Evolutionary conservation across 1,139 yeast species (phyloP).

Genomic region (Scheffersomyces stambukii): DNA sequence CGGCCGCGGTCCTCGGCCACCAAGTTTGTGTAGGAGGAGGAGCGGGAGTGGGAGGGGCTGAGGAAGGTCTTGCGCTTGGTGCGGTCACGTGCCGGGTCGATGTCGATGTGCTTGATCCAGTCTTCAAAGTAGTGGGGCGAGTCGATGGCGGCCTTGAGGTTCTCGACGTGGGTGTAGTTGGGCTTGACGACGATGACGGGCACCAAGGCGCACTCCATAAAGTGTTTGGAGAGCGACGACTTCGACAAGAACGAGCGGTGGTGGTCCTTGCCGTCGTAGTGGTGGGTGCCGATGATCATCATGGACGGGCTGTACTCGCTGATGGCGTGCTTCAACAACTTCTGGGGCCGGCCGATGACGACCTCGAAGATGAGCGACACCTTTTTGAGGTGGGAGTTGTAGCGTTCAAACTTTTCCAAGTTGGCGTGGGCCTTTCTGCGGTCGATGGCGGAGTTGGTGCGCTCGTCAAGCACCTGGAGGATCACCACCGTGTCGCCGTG

Average conservation of each 20-base stretch:
- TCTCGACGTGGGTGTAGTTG: constrained; percentile 35
- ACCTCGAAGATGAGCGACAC: constrained; percentile 56
- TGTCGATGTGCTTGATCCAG: constrained; percentile 25
- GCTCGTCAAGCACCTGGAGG: constrained; percentile 54
- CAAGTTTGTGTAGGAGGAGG: constrained; percentile 10
- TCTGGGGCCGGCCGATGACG: constrained; percentile 59
- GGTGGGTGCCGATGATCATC: constrained; percentile 62
- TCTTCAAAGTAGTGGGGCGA: constrained; percentile 28
- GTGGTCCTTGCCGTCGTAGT: constrained; percentile 26
- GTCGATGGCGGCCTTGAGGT: constrained; percentile 21
- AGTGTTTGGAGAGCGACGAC: constrained; percentile 54
- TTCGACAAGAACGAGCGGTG: constrained; percentile 44
- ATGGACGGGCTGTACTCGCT: constrained; percentile 62
- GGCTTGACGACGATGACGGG: constrained; percentile 71
- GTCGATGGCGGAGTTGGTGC: constrained; percentile 23
- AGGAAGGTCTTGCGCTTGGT: constrained; percentile 1
- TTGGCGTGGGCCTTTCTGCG: constrained; percentile 27
- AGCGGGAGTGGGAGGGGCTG: constrained; percentile 19
- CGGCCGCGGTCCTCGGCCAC: constrained; percentile 12
- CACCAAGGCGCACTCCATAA: constrained; percentile 61
- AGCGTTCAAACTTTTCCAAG: constrained; percentile 39
- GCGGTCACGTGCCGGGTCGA: neutral
- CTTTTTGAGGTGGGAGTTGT: constrained; percentile 46
- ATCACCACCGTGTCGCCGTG: constrained; percentile 66
- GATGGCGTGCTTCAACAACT: constrained; percentile 49